Conservation (phyloP, 225 moss, liverwort and hornwort species). For the Rhytidiadelphus loreus region DNA sequence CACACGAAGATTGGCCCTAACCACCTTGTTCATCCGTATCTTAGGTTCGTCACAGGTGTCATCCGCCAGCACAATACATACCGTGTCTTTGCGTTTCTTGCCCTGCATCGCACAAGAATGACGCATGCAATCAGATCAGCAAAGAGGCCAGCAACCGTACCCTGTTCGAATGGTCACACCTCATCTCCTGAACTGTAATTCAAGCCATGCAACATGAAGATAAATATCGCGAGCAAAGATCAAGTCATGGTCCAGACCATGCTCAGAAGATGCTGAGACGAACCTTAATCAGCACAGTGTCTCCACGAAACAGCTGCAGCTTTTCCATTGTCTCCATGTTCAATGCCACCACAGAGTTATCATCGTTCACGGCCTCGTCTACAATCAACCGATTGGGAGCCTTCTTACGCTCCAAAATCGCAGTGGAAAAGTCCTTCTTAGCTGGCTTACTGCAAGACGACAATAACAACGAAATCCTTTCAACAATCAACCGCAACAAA, state of each 20-base stretch:
- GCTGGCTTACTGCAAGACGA: conserved; percentile 21
- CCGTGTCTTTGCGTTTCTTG: conserved; percentile 90
- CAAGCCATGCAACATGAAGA: too few relatives aligned
- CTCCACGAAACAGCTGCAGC: conserved; percentile 80
- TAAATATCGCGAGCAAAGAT: too few relatives aligned
- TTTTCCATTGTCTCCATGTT: conserved; percentile 91
- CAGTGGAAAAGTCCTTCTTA: conserved; percentile 86
- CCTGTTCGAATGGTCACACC: background rate
- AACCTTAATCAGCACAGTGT: conserved; percentile 82
- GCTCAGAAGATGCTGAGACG: background rate
- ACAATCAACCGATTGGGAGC: conserved; percentile 76
- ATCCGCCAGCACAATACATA: conserved; percentile 89
- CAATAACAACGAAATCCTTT: background rate
- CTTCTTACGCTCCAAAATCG: conserved; percentile 93
- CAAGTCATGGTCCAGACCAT: too few relatives aligned
- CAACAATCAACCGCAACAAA: background rate
- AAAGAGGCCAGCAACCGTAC: background rate
- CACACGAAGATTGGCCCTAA: conserved; percentile 80
- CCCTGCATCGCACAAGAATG: conserved; percentile 25
- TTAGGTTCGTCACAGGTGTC: conserved; percentile 81
- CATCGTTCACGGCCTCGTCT: conserved; percentile 87
- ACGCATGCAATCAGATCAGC: background rate
- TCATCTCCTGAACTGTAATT: background rate
- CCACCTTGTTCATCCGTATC: conserved; percentile 96
- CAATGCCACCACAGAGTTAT: conserved; percentile 86